Conservation (phyloP, 2,329 filamentous ascomycete genomes). For the Phyllosticta capitalensis region DNA sequence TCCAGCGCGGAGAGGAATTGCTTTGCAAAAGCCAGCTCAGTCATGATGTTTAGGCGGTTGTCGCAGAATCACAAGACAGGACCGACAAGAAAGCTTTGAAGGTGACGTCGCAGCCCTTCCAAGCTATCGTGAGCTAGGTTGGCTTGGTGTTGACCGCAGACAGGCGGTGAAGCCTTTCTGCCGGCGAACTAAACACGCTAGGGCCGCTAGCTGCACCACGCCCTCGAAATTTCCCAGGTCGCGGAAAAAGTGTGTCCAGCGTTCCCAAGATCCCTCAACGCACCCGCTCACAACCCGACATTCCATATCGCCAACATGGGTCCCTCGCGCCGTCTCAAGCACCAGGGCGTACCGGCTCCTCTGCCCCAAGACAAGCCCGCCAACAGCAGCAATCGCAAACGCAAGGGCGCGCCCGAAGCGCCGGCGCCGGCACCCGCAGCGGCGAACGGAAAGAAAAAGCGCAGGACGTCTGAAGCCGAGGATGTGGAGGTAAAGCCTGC, state of each 20-base stretch:
- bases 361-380: slow-evolving; percentile 57
- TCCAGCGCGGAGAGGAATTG: slow-evolving; percentile 74
- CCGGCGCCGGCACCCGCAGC: slow-evolving; percentile 35
- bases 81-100: neutral
- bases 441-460: slow-evolving; percentile 51
- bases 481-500: slow-evolving; percentile 29
- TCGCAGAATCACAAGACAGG: neutral
- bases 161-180: neutral
- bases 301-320: slow-evolving; percentile 54
- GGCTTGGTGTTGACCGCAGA: slow-evolving; percentile 2
- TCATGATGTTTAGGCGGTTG: slow-evolving; percentile 18
- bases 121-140: neutral
- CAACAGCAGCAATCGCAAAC: slow-evolving; percentile 58
- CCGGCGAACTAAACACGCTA: neutral
- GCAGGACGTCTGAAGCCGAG: slow-evolving; percentile 40
- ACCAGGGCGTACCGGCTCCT: slow-evolving; percentile 78
- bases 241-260: neutral
- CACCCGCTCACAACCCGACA: neutral
- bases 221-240: neutral
- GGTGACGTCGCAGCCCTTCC: neutral
- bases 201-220: neutral
- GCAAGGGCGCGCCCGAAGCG: slow-evolving; percentile 62
- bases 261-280: neutral
- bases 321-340: slow-evolving; percentile 84
- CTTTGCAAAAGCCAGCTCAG: slow-evolving; percentile 76